A percentile compares a stretch with the other conserved stretches of the same genome.
Conservation (phyloP, 805 yeast genomes). For the Sporopachydermia lactativora region DNA sequence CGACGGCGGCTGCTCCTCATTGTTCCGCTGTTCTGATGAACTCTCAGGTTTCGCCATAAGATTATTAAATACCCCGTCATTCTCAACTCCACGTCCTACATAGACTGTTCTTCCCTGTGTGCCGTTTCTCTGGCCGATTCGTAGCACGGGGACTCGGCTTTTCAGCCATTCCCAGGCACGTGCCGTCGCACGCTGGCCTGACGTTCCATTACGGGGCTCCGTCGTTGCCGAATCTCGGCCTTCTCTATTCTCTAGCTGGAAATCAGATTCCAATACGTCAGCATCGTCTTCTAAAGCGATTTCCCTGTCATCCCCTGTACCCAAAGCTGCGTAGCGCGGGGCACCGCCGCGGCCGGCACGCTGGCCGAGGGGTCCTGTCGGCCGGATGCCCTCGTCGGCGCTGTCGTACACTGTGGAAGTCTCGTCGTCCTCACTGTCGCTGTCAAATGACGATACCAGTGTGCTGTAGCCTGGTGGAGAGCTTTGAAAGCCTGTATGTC, state of each 20-base stretch:
- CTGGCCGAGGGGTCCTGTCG: too few species aligned
- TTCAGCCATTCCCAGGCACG: not conserved
- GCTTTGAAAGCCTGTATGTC: constrained; percentile 11
- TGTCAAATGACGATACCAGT: constrained; percentile 10
- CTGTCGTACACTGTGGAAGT: constrained; percentile 1
- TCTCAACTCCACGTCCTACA: constrained; percentile 12
- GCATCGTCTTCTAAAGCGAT: not conserved
- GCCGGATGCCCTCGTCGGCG: too few species aligned
- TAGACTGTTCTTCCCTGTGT: not conserved
- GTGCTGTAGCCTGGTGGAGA: constrained; percentile 4
- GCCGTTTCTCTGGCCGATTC: not conserved
- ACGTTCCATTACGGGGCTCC: not conserved
- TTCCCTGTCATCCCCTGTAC: not conserved
- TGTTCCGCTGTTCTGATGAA: constrained; percentile 16
- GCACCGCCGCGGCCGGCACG: too few species aligned
- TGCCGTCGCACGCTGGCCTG: not conserved
- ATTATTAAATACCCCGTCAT: constrained; percentile 90
- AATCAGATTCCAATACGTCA: not conserved
- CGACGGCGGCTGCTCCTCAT: constrained; percentile 58
- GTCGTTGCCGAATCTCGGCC: too few species aligned
- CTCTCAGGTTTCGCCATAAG: constrained; percentile 80
- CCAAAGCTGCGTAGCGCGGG: not conserved
- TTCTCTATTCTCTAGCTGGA: not conserved
- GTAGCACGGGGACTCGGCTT: too few species aligned
- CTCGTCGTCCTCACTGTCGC: constrained; percentile 3